Percentiles rank a stretch among this genome's conserved stretches.
Evolutionary conservation across 2,329 filamentous ascomycete genomes (phyloP).

Genomic region (Microsporum audouinii): DNA sequence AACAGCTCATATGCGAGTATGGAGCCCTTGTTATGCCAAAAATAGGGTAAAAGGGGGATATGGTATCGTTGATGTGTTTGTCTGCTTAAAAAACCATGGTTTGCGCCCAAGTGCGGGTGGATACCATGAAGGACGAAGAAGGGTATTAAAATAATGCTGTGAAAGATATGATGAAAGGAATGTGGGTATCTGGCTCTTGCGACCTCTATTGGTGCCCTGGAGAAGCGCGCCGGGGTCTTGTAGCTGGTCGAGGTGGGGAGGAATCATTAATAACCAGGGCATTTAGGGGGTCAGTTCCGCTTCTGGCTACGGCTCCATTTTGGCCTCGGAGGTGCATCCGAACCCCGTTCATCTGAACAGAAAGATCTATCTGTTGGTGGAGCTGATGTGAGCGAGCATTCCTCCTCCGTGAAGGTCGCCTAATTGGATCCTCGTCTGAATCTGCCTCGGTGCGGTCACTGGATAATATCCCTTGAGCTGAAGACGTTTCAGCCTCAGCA

Average conservation of each 20-base stretch:
- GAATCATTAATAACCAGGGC: background rate
- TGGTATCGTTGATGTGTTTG: too few species aligned
- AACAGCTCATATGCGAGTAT: background rate
- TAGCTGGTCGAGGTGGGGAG: background rate
- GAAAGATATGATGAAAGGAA: too few species aligned
- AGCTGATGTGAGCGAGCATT: background rate
- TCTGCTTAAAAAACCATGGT: too few species aligned
- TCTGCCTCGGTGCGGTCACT: constrained; percentile 1
- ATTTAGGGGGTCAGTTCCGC: background rate
- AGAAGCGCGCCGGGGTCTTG: background rate
- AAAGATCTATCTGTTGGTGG: background rate
- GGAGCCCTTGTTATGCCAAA: background rate
- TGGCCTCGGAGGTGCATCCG: background rate
- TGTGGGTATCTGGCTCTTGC: background rate
- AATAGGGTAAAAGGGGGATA: background rate
- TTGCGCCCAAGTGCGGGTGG: background rate
- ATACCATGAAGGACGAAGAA: background rate
- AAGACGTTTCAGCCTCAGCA: background rate
- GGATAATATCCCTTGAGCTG: background rate
- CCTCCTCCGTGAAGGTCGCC: background rate
- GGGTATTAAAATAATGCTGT: background rate
- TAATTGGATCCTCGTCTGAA: constrained; percentile 10
- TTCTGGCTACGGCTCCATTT: background rate
- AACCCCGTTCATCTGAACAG: background rate
- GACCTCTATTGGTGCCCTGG: background rate